Evolutionary conservation across 129 eudicot species (phyloP).

Genomic region (Chrysanthemum makinoi): DNA sequence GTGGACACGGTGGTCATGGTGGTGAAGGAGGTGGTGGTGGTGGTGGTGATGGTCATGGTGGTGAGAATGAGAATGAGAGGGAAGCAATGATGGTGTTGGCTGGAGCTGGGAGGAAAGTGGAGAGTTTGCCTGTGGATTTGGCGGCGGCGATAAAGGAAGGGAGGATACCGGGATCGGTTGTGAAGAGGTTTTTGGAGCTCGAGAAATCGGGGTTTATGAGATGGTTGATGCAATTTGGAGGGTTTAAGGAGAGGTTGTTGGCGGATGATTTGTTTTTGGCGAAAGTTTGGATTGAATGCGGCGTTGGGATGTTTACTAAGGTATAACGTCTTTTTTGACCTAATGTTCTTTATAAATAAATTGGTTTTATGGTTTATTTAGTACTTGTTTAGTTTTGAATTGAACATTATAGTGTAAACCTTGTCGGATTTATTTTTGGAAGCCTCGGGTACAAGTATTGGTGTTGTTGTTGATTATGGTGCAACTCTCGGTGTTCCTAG

Average conservation of each 20-base stretch:
- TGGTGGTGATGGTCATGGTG: constrained; percentile 33
- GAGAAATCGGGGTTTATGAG: constrained; percentile 53
- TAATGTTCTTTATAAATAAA: background rate
- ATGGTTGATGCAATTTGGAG: constrained; percentile 77
- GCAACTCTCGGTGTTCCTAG: no score
- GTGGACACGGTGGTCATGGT: constrained; percentile 26
- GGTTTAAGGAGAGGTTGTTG: constrained; percentile 85
- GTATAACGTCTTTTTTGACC: constrained; percentile 32
- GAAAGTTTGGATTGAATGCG: constrained; percentile 74
- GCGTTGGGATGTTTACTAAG: constrained; percentile 91
- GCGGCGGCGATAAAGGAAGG: constrained; percentile 69
- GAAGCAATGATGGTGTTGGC: constrained; percentile 72
- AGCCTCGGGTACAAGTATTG: no score
- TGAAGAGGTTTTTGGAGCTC: constrained; percentile 57
- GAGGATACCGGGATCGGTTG: constrained; percentile 60
- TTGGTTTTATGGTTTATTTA: background rate
- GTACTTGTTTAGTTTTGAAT: background rate
- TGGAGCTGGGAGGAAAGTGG: constrained; percentile 60
- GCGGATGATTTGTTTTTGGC: constrained; percentile 94
- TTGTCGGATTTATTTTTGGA: no score
- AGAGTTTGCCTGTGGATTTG: constrained; percentile 75
- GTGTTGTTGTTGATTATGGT: no score
- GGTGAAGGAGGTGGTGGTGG: constrained; percentile 32
- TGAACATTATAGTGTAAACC: no score
- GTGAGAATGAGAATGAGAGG: constrained; percentile 45